Evolutionary conservation across 768 basidiomycete genomes (phyloP), one percentile per base, ranked within the genome.

Genomic region (Hygrocybe coccinea): DNA sequence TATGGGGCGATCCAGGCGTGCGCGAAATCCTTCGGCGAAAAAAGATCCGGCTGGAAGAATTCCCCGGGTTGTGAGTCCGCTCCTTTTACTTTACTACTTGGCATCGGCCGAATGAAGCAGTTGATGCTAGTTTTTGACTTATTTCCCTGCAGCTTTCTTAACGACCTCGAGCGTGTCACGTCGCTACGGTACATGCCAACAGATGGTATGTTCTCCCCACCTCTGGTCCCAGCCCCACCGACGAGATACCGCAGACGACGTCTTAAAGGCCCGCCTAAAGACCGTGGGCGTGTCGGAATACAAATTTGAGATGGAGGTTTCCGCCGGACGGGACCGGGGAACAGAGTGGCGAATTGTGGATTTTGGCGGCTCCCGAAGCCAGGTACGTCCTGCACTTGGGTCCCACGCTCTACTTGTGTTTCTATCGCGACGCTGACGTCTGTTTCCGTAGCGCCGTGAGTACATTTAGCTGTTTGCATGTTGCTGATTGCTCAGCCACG

Each of bases 221-320:
- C 10, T 47, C 37, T 24, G 33, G 14, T 12, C 35, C 47, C 19
- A 45, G 24, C 56, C 39, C 43, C 11, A 19, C 24, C 34, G 48
- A 46, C 35, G n/a, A 44, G 54, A 47, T 51, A 7, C 11, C 22
- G n/a, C 47, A 87, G 87, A 88, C 63, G 88, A 90, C 64, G 85
- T 91, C 19, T 76, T 91, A 44, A 84, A 84, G 24, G 89, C 88
- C 1, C 77, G 89, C 2, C 69, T 91, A 22, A 89, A 89, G 66
- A 88, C 83, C 0, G 81, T 90, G 15, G 89, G 89, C 2, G 87
- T 89, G 9, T 83, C 85, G 3, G 89, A 90, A 67, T 87, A 91
- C 69, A 84, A 79, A 62, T 91, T 91, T 61, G 82, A 86, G 69
- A 87, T 90, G 81, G 88, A 71, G 67, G 78, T 84, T 34, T 66